These are phyloP conservation scores for Nematocida minor DNA, from an alignment of 371 early-diverging fungal species.

Conservation along the genomic window DNA sequence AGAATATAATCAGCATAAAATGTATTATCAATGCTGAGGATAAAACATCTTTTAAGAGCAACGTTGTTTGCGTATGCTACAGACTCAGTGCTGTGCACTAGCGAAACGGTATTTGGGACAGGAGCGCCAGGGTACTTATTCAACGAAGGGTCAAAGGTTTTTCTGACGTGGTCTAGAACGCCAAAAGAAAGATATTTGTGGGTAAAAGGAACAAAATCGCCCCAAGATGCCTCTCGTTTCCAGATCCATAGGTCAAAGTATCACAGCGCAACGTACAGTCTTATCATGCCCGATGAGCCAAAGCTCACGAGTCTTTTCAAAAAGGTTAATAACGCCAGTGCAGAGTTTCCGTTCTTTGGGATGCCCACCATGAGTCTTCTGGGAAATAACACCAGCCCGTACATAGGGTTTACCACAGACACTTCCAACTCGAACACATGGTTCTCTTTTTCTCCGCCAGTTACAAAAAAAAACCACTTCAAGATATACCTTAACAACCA, in stretches of 20 bases:
- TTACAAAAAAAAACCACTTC: conserved; percentile 4
- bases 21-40: neutral
- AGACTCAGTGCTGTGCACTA: neutral
- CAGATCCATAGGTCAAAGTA: neutral
- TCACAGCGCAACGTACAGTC: conserved; percentile 19
- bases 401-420: conserved; percentile 11
- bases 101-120: neutral
- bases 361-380: neutral
- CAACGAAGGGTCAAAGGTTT: conserved; percentile 23
- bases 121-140: conserved; percentile 31
- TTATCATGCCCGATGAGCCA: conserved; percentile 17
- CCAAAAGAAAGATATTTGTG: neutral
- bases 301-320: neutral
- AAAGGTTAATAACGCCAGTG: neutral
- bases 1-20: neutral
- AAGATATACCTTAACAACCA: conserved; percentile 26
- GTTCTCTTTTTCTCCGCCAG: conserved; percentile 35
- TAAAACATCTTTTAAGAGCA: neutral
- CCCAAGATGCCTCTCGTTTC: neutral
- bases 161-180: neutral
- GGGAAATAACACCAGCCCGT: neutral
- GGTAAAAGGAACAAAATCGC: neutral
- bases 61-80: neutral
- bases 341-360: conserved; percentile 16
- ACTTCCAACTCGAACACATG: neutral